These are phyloP conservation scores for Cercospora janseana DNA, from an alignment of 2,329 filamentous ascomycete species.

Conservation along the genomic window DNA sequence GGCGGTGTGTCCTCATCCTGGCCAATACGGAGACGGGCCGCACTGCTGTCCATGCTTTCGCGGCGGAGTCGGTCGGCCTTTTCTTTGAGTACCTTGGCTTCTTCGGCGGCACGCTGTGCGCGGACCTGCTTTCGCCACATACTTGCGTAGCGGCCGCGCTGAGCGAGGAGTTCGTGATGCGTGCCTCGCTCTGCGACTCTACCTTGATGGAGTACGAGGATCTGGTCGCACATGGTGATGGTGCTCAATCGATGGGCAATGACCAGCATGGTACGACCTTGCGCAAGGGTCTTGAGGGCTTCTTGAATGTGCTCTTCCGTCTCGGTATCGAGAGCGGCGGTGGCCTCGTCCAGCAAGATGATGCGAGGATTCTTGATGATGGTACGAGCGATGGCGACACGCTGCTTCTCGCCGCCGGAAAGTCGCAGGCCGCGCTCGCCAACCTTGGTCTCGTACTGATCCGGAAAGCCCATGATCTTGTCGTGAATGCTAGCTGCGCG, in stretches of 20 bases:
- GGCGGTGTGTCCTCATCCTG: conserved; percentile 27
- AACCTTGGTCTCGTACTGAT: conserved; percentile 84
- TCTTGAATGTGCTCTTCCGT: conserved; percentile 92
- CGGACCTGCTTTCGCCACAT: conserved; percentile 56
- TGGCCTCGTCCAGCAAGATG: conserved; percentile 91
- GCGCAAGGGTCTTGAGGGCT: conserved; percentile 75
- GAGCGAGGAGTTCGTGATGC: conserved; percentile 51
- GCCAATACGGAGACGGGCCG: conserved; percentile 30
- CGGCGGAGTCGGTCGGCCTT: conserved; percentile 50
- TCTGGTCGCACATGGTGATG: conserved; percentile 56
- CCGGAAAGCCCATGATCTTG: conserved; percentile 83
- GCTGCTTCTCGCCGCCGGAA: conserved; percentile 89
- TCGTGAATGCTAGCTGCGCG: conserved; percentile 88
- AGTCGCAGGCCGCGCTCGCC: conserved; percentile 84
- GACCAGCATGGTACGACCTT: conserved; percentile 87
- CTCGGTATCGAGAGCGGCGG: conserved; percentile 84
- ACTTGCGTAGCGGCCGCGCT: conserved; percentile 47
- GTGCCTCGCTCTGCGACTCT: conserved; percentile 52
- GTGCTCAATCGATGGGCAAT: conserved; percentile 73
- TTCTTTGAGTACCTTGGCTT: conserved; percentile 50
- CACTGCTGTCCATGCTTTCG: conserved; percentile 48
- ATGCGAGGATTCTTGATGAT: conserved; percentile 90
- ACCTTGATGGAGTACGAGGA: conserved; percentile 55
- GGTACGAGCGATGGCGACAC: conserved; percentile 87
- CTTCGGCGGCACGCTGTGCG: conserved; percentile 50